A percentile compares a stretch with the other conserved stretches of the same genome.
Evolutionary conservation across 2,329 filamentous ascomycete species (phyloP).

Genomic region (Pestalotiopsis sp.): DNA sequence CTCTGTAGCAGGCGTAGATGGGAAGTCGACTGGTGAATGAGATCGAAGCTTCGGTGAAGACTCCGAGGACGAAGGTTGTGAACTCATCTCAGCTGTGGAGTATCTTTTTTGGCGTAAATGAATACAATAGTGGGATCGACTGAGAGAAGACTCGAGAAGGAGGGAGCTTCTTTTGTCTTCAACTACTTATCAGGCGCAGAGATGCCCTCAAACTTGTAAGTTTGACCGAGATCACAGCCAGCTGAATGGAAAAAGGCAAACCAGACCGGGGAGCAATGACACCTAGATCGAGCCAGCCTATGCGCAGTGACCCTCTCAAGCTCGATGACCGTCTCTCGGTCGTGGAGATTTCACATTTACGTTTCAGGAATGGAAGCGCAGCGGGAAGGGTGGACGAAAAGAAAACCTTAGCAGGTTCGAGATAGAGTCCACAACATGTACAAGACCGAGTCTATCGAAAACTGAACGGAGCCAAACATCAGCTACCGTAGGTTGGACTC

Average conservation of each 20-base stretch:
- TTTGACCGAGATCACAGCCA: not conserved
- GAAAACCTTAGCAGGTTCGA: not conserved
- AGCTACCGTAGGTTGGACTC: not conserved
- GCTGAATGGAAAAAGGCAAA: not conserved
- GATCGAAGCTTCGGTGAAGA: slow-evolving; percentile 1
- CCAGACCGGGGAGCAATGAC: not conserved
- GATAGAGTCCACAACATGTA: not conserved
- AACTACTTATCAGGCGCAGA: not conserved
- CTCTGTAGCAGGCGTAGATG: not conserved
- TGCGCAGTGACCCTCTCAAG: not conserved
- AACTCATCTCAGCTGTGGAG: not conserved
- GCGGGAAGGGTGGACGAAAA: not conserved
- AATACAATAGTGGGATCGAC: not conserved
- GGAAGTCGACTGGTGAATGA: not conserved
- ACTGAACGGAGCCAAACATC: not conserved
- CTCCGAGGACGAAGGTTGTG: not conserved
- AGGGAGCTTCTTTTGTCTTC: not conserved
- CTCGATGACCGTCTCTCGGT: not conserved
- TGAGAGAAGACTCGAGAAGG: not conserved
- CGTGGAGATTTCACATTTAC: not conserved
- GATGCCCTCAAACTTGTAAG: not conserved
- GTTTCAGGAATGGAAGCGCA: not conserved
- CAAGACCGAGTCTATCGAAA: not conserved
- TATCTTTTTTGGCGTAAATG: not conserved
- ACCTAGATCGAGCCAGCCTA: not conserved